These are phyloP conservation scores for Hypoxylon sp. DNA, from an alignment of 2,329 filamentous ascomycete species.

Conservation along the genomic window DNA sequence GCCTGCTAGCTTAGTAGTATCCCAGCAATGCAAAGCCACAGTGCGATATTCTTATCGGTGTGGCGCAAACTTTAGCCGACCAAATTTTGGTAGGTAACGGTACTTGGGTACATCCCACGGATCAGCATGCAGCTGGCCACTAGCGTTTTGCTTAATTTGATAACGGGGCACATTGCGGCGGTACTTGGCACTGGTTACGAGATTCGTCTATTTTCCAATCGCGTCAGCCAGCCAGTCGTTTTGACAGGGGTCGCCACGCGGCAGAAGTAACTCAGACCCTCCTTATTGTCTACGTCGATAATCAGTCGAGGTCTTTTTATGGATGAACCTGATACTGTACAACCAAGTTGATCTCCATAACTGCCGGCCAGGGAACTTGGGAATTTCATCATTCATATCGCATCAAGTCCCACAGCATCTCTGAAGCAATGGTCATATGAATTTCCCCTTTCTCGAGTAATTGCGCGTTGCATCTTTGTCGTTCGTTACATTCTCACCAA, in stretches of 20 bases:
- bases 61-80: slow-evolving; percentile 19
- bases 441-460: slow-evolving; percentile 37
- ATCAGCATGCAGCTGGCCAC: slow-evolving; percentile 18
- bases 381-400: slow-evolving; percentile 26
- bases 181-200: slow-evolving; percentile 38
- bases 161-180: slow-evolving; percentile 25
- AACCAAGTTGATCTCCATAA: slow-evolving; percentile 30
- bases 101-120: slow-evolving; percentile 14
- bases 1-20: slow-evolving; percentile 25
- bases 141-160: slow-evolving; percentile 37
- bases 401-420: slow-evolving; percentile 21
- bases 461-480: slow-evolving; percentile 49
- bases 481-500: slow-evolving; percentile 49
- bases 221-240: slow-evolving; percentile 45
- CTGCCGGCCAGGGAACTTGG: slow-evolving; percentile 28
- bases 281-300: slow-evolving; percentile 28
- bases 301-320: slow-evolving; percentile 29
- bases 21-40: slow-evolving; percentile 9
- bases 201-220: slow-evolving; percentile 39
- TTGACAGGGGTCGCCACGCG: slow-evolving; percentile 45
- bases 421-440: slow-evolving; percentile 50
- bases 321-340: slow-evolving; percentile 38
- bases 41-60: slow-evolving; percentile 14
- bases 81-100: slow-evolving; percentile 26
- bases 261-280: slow-evolving; percentile 40